Percentiles rank a stretch among this genome's conserved stretches.
Conservation (phyloP, 345 rosid genomes). For the Aquilaria malaccensis region DNA sequence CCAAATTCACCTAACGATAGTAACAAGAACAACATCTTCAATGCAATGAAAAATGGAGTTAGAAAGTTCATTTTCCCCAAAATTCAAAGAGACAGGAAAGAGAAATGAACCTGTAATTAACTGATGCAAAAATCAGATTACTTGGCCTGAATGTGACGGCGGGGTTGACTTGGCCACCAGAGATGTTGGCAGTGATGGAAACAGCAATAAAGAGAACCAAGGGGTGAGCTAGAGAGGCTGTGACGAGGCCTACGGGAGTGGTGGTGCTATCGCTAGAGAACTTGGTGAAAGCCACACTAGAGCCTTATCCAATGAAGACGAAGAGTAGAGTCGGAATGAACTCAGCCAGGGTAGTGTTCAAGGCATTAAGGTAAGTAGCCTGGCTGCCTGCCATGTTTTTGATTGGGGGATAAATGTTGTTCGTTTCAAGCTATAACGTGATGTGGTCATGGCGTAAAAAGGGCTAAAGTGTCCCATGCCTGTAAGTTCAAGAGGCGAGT, state of each 20-base stretch:
- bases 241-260: conserved; percentile 73
- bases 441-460: too few relatives aligned
- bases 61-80: too few relatives aligned
- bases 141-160: conserved; percentile 61
- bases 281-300: conserved; percentile 87
- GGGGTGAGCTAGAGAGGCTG: conserved; percentile 71
- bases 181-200: conserved; percentile 72
- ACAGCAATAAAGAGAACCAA: conserved; percentile 80
- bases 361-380: conserved; percentile 56
- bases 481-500: too few relatives aligned
- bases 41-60: too few relatives aligned
- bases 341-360: conserved; percentile 82
- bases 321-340: conserved; percentile 74
- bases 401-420: conserved; percentile 30
- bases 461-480: too few relatives aligned
- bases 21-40: too few relatives aligned
- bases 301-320: conserved; percentile 87
- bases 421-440: too few relatives aligned
- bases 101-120: background rate
- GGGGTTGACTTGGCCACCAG: conserved; percentile 92
- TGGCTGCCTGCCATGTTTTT: conserved; percentile 77
- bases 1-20: too few relatives aligned
- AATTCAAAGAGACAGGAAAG: too few relatives aligned
- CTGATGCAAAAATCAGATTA: background rate
- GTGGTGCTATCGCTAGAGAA: conserved; percentile 59